A percentile compares a stretch with the other conserved stretches of the same genome.
These are phyloP conservation scores for Toxicodendron radicans DNA, from an alignment of 345 rosid genomes.

Conservation along the genomic window DNA sequence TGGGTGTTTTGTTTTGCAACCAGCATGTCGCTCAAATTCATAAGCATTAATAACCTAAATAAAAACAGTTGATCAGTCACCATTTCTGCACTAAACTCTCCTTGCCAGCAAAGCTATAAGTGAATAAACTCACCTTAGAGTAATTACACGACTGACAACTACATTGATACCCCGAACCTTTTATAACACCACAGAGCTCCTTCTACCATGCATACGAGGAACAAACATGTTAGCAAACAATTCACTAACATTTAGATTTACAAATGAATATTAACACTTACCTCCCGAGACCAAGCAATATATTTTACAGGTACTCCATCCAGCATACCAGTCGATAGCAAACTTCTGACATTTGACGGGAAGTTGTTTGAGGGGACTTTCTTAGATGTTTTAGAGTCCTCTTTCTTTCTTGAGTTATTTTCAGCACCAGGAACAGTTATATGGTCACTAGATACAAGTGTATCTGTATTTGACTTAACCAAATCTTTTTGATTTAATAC, in stretches of 20 bases:
- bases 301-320: conserved; percentile 62
- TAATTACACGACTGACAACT: conserved; percentile 52
- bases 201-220: conserved; percentile 35
- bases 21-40: conserved; percentile 64
- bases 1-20: conserved; percentile 64
- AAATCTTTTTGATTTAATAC: conserved; percentile 27
- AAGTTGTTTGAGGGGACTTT: conserved; percentile 42
- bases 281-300: conserved; percentile 59
- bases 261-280: conserved; percentile 23
- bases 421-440: conserved; percentile 21
- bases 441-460: conserved; percentile 18
- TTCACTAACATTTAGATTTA: conserved; percentile 5
- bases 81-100: not conserved
- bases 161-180: conserved; percentile 57
- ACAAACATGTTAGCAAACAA: conserved; percentile 21
- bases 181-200: conserved; percentile 53
- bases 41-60: conserved; percentile 50
- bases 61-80: conserved; percentile 16
- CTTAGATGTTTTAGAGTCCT: conserved; percentile 33
- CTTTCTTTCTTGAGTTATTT: conserved; percentile 37
- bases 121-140: conserved; percentile 42
- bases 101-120: not conserved
- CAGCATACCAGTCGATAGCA: conserved; percentile 61
- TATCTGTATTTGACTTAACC: conserved; percentile 30
- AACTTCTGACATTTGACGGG: conserved; percentile 60